Evolutionary conservation across 2,329 filamentous ascomycete genomes (phyloP).

Genomic region (Emergomyces orientalis): DNA sequence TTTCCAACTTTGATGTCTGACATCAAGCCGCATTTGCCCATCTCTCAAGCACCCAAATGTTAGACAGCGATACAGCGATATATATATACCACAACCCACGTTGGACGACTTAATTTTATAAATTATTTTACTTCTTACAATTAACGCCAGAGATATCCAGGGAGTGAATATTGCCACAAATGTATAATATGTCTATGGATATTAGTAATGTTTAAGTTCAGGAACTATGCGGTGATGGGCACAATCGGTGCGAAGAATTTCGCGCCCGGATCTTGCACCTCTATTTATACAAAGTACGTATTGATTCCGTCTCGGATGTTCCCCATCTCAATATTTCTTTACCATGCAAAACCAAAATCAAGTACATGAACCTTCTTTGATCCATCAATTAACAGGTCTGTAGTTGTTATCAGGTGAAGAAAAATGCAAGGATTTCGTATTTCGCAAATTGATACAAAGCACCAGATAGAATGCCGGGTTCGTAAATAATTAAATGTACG

Average conservation of each 20-base stretch:
- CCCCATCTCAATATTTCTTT: not conserved
- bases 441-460: not conserved
- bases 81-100: not conserved
- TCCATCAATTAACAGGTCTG: not conserved
- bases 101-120: not conserved
- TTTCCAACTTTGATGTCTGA: not conserved
- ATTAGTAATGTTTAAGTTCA: not conserved
- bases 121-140: not conserved
- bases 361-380: not conserved
- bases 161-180: not conserved
- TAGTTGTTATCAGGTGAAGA: not conserved
- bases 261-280: not conserved
- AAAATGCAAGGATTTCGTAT: not conserved
- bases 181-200: too few relatives aligned
- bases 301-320: not conserved
- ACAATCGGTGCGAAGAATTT: not conserved
- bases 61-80: not conserved
- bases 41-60: not conserved
- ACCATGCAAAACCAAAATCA: too few relatives aligned
- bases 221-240: not conserved
- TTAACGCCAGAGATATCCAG: not conserved
- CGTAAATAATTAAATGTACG: conserved; percentile 1
- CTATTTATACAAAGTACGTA: not conserved
- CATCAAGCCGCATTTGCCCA: not conserved
- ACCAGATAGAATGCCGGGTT: not conserved